A percentile compares a stretch with the other conserved stretches of the same genome.
phyloP scores from a whole-genome alignment of 2,329 filamentous ascomycete genomes.

The Penicillium sumatraense region DNA sequence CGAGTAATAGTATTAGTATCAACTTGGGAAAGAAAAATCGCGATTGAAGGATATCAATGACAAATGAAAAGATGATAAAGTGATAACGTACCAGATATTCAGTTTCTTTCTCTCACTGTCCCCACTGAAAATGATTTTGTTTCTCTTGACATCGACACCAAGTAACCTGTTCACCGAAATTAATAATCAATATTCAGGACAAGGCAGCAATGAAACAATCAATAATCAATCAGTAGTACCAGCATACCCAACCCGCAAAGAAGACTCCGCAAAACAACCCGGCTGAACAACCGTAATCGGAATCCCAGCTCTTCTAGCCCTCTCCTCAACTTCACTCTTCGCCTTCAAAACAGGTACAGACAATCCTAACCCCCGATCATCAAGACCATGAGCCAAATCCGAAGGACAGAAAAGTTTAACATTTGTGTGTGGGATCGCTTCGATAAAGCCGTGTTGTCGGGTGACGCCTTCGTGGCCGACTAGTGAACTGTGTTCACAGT shows the following conservation, averaged over 20 bases:
- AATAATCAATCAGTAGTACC: no score
- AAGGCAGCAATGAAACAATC: neutral
- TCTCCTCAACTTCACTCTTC: slow-evolving; percentile 18
- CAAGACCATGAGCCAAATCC: slow-evolving; percentile 14
- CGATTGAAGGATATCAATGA: neutral
- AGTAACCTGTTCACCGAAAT: slow-evolving; percentile 8
- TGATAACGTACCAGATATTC: slow-evolving; percentile 20
- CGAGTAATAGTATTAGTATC: neutral
- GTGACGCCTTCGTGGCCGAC: slow-evolving; percentile 19
- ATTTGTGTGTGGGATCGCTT: slow-evolving; percentile 22
- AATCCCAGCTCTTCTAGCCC: slow-evolving; percentile 20
- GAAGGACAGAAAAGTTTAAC: slow-evolving; percentile 25
- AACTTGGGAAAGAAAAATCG: neutral
- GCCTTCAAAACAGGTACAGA: slow-evolving; percentile 3
- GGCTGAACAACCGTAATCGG: slow-evolving; percentile 14
- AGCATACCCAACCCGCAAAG: slow-evolving; percentile 17
- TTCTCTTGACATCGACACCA: slow-evolving; percentile 16
- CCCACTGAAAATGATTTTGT: slow-evolving; percentile 17
- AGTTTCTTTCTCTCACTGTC: slow-evolving; percentile 7
- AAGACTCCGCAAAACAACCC: slow-evolving; percentile 23
- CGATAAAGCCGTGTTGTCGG: slow-evolving; percentile 16
- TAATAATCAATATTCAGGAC: no score
- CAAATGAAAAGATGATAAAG: neutral
- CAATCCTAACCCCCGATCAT: slow-evolving; percentile 16
- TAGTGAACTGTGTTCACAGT: slow-evolving; percentile 16